Base-by-base conservation (phyloP, 2,329 filamentous ascomycete species). In the Pyricularia sp. region DNA sequence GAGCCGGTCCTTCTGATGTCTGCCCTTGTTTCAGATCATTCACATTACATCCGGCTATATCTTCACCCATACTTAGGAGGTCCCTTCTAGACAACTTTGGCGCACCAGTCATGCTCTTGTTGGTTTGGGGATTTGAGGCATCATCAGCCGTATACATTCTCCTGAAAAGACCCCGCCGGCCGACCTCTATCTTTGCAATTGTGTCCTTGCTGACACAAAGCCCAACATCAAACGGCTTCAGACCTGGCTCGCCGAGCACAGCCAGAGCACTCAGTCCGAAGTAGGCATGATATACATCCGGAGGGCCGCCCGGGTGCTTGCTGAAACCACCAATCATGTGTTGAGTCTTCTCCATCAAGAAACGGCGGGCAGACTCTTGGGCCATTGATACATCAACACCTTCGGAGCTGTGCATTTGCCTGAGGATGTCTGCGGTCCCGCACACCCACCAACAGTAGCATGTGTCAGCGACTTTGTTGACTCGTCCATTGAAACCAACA, bases 401-500 rank as follows among this genome's bases (percentile, higher is more conserved):
- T 5, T 63, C 26, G 12, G 92, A 81, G 73, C 91, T 86, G 82
- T 90, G 71, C 2, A 59, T n/a, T 1, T 70, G 72, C n/a, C 25
- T 66, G 4, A 77, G 69, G 58, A 84, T 81, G 68, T 76, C 73
- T 0, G 87, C 76, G 1, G 93, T 88, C 1, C 88, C 93, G 4
- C 85, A 85, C 0, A 92, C 92, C 95, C 95, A 99, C 83, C 94
- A 99, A 26, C 88, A 90, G 78, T 99, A 99, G 80, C 95, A 99
- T 0, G 95, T 98, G 79, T 99, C 95, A 11, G 92, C 91, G 65
- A 90, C 85, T 78, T 99, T 99, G 81, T 97, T 97, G 76, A 88
- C 89, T 66, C 95, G 88, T 30, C 95, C 95, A 75, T 96, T 97
- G 80, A 96, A 93, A 11, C 94, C 95, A 1, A 92, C 85, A 74